Conservation (phyloP, 176 grass and related monocot species). For the Oryza coarctata region DNA sequence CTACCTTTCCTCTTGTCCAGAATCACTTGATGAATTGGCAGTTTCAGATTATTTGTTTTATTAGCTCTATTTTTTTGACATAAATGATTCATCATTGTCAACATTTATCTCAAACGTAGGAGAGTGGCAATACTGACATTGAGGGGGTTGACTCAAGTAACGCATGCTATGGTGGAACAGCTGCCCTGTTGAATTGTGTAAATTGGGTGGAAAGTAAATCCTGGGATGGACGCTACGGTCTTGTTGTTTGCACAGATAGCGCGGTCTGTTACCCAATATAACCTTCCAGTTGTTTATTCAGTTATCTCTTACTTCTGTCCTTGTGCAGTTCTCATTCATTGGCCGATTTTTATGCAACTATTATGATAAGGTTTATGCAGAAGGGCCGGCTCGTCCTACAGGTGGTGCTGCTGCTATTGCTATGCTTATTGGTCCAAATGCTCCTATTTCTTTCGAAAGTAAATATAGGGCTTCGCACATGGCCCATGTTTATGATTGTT, state of each 20-base stretch:
- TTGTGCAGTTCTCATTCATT: neutral
- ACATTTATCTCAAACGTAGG: slow-evolving; percentile 45
- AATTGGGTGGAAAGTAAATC: slow-evolving; percentile 98
- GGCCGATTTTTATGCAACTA: neutral
- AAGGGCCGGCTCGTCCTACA: slow-evolving; percentile 87
- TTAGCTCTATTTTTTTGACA: slow-evolving; percentile 23
- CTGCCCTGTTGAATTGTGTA: slow-evolving; percentile 89
- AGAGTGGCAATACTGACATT: slow-evolving; percentile 89
- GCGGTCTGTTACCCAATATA: slow-evolving; percentile 51
- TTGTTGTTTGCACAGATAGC: slow-evolving; percentile 98
- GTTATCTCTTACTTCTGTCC: slow-evolving; percentile 10
- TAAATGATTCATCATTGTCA: neutral
- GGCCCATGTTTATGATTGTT: slow-evolving; percentile 94
- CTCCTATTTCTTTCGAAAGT: slow-evolving; percentile 90
- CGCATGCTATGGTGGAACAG: slow-evolving; percentile 94
- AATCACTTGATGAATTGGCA: neutral
- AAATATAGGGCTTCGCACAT: slow-evolving; percentile 94
- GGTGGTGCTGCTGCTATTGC: slow-evolving; percentile 93
- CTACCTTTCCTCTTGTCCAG: neutral
- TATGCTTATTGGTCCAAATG: slow-evolving; percentile 95
- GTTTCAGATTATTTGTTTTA: slow-evolving; percentile 11
- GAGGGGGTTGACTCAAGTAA: slow-evolving; percentile 97
- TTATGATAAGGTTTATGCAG: slow-evolving; percentile 82
- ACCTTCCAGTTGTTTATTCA: neutral
- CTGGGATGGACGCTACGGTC: slow-evolving; percentile 90